Conservation (phyloP, 2,329 filamentous ascomycete genomes). For the Neofusicoccum parvum region DNA sequence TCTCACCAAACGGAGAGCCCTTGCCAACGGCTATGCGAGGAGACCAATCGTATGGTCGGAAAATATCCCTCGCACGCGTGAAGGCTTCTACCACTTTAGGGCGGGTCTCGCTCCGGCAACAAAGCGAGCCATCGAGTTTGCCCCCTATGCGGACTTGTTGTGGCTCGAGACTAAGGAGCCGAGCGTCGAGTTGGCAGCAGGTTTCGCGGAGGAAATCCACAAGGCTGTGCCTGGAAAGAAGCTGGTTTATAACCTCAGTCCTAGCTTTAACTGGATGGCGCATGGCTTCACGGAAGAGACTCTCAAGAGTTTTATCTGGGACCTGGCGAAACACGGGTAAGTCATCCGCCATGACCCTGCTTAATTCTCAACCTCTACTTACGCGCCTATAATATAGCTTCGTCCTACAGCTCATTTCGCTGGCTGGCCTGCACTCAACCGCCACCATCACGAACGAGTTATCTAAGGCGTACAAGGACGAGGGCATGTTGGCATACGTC, state of each 20-base stretch:
- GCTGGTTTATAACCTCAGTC: slow-evolving; percentile 93
- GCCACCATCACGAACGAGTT: slow-evolving; percentile 72
- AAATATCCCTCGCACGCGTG: slow-evolving; percentile 88
- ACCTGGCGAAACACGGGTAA: slow-evolving; percentile 67
- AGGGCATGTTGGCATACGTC: slow-evolving; percentile 98
- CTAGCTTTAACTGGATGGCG: slow-evolving; percentile 98
- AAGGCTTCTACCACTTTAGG: slow-evolving; percentile 90
- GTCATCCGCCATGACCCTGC: slow-evolving; percentile 67
- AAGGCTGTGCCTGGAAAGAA: slow-evolving; percentile 74
- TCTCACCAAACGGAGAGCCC: slow-evolving; percentile 71
- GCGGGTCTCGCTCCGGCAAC: slow-evolving; percentile 84
- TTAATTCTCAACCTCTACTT: slow-evolving; percentile 60
- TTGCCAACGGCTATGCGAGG: slow-evolving; percentile 69
- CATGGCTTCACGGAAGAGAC: slow-evolving; percentile 85
- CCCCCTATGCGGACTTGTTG: slow-evolving; percentile 87
- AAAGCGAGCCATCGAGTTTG: slow-evolving; percentile 90
- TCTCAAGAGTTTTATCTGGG: slow-evolving; percentile 93
- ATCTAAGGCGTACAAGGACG: slow-evolving; percentile 77
- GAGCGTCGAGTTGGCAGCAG: slow-evolving; percentile 72
- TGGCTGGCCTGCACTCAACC: slow-evolving; percentile 65
- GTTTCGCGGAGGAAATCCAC: slow-evolving; percentile 77
- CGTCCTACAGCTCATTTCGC: slow-evolving; percentile 65
- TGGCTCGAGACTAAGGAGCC: slow-evolving; percentile 98
- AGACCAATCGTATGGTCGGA: slow-evolving; percentile 80
- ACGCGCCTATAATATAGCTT: slow-evolving; percentile 45